These are phyloP conservation scores for Diaporthe sp. DNA, from an alignment of 2,329 filamentous ascomycete genomes.

Conservation along the genomic window DNA sequence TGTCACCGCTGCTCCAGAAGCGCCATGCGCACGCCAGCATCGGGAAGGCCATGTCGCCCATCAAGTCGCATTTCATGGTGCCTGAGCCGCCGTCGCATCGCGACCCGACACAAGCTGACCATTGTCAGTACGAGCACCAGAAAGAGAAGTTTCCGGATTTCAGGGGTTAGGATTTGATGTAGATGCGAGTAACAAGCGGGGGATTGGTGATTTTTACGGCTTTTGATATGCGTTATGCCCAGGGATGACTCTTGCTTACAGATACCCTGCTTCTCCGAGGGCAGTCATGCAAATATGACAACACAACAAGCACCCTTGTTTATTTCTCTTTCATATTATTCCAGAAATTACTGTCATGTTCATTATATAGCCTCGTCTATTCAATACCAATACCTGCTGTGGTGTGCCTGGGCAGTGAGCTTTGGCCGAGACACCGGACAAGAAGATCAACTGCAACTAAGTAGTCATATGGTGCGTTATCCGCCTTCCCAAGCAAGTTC, in stretches of 20 bases:
- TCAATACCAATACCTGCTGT: neutral
- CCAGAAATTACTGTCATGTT: neutral
- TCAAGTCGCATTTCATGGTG: conserved; percentile 23
- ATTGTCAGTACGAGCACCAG: neutral
- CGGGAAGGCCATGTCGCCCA: conserved; percentile 67
- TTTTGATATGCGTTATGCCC: neutral
- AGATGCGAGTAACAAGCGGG: neutral
- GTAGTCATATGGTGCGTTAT: no score
- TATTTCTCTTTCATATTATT: neutral
- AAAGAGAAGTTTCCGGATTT: neutral
- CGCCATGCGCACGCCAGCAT: conserved; percentile 70
- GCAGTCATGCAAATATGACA: neutral
- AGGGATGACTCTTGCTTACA: neutral
- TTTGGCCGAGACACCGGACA: no score
- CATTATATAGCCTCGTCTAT: neutral
- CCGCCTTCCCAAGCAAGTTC: neutral
- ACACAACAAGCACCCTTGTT: neutral
- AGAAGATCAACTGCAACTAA: neutral
- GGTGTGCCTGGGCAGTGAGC: no score
- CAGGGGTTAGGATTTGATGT: neutral
- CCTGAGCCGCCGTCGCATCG: neutral
- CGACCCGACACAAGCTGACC: neutral
- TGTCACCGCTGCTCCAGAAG: conserved; percentile 71
- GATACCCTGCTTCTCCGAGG: conserved; percentile 8
- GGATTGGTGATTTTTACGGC: neutral